phyloP scores from a whole-genome alignment of 2,329 filamentous ascomycete species.

The Tolypocladium amazonense region DNA sequence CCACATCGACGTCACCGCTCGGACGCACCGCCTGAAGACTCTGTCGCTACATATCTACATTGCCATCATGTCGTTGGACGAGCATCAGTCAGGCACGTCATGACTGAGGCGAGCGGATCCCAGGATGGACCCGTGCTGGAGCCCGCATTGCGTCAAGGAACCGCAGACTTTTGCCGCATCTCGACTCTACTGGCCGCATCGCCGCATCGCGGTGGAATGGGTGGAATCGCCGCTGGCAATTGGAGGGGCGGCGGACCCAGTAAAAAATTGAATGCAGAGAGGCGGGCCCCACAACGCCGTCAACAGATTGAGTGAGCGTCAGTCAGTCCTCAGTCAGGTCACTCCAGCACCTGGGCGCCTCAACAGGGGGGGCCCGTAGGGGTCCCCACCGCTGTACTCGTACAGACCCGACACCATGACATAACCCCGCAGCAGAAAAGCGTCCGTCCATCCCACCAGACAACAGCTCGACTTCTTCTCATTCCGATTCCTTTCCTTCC shows the following conservation, averaged over 20 bases:
- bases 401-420: conserved; percentile 11
- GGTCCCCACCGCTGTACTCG: background rate
- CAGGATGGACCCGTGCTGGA: background rate
- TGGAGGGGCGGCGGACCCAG: background rate
- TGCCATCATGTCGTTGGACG: background rate
- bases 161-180: conserved; percentile 5
- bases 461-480: conserved; percentile 1
- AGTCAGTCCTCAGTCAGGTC: background rate
- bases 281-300: background rate
- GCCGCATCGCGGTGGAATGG: background rate
- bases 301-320: background rate
- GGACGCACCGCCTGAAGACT: background rate
- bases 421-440: conserved; percentile 18
- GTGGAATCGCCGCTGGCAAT: background rate
- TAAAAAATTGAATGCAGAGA: background rate
- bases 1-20: background rate
- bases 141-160: conserved; percentile 5
- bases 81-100: background rate
- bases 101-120: background rate
- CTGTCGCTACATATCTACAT: background rate
- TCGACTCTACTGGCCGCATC: conserved; percentile 1
- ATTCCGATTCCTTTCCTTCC: conserved; percentile 6
- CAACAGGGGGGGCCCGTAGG: background rate
- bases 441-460: background rate
- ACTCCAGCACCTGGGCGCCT: background rate